These are phyloP conservation scores for Plasmodium gaboni DNA, from an alignment of 169 alveolate species.

Conservation along the genomic window DNA sequence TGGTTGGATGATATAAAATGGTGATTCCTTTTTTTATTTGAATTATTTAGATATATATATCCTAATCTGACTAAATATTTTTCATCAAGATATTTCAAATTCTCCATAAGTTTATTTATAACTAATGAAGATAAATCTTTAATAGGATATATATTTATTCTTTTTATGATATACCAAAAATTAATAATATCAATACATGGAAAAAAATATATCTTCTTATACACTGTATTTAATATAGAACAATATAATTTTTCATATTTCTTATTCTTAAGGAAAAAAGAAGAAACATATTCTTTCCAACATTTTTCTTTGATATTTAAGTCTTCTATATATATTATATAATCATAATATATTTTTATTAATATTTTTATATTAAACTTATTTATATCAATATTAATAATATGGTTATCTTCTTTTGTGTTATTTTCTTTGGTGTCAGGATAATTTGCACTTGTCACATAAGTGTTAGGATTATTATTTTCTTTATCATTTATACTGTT, in stretches of 20 bases:
- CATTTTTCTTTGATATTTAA: conserved; percentile 32
- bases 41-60: conserved; percentile 50
- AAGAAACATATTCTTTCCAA: conserved; percentile 43
- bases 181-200: conserved; percentile 64
- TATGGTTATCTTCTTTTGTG: neutral
- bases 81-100: conserved; percentile 34
- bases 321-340: conserved; percentile 39
- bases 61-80: conserved; percentile 45
- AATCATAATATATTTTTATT: conserved; percentile 37
- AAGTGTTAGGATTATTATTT: neutral
- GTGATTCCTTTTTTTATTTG: conserved; percentile 33
- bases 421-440: neutral
- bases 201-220: conserved; percentile 54
- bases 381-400: neutral
- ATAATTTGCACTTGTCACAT: neutral
- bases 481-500: neutral
- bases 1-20: conserved; percentile 4
- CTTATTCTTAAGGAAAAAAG: conserved; percentile 7
- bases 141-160: conserved; percentile 25
- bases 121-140: conserved; percentile 41
- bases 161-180: conserved; percentile 34
- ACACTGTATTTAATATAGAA: conserved; percentile 21
- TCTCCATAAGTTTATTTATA: conserved; percentile 25
- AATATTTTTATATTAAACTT: neutral
- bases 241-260: conserved; percentile 26